These are phyloP conservation scores for Kwoniella bestiolae DNA, from an alignment of 768 basidiomycete species.

Conservation along the genomic window DNA sequence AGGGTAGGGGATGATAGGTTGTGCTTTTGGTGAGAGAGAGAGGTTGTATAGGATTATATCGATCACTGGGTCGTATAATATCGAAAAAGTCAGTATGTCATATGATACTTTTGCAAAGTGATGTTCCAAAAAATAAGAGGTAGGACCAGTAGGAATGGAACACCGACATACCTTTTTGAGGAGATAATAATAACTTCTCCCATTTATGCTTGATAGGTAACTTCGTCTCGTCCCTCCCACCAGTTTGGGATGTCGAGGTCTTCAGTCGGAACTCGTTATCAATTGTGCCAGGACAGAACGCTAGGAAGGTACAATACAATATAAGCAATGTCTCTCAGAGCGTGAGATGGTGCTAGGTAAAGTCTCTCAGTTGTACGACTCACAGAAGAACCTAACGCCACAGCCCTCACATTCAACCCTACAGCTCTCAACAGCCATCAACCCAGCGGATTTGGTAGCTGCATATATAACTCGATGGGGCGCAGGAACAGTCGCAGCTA, in stretches of 20 bases:
- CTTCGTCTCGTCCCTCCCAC: conserved; percentile 48
- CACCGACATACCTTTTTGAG: conserved; percentile 36
- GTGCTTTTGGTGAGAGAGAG: conserved; percentile 35
- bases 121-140: too few relatives aligned
- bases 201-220: conserved; percentile 36
- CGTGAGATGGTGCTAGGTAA: too few relatives aligned
- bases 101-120: too few relatives aligned
- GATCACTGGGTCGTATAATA: conserved; percentile 30
- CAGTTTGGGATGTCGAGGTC: conserved; percentile 33
- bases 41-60: conserved; percentile 43
- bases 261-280: conserved; percentile 55
- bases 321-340: too few relatives aligned
- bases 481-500: conserved; percentile 78
- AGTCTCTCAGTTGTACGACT: conserved; percentile 24
- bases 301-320: conserved; percentile 14
- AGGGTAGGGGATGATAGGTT: conserved; percentile 43
- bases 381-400: conserved; percentile 55
- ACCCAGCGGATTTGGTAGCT: conserved; percentile 75
- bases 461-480: conserved; percentile 84
- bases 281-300: conserved; percentile 54
- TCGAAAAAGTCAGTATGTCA: neutral
- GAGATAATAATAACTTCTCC: conserved; percentile 39
- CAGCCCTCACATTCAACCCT: conserved; percentile 51
- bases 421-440: conserved; percentile 50
- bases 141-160: too few relatives aligned